Evolutionary conservation across 2,329 filamentous ascomycete species (phyloP), one percentile per base, ranked within the genome.

Genomic region (Calonectria pseudoturangicola): DNA sequence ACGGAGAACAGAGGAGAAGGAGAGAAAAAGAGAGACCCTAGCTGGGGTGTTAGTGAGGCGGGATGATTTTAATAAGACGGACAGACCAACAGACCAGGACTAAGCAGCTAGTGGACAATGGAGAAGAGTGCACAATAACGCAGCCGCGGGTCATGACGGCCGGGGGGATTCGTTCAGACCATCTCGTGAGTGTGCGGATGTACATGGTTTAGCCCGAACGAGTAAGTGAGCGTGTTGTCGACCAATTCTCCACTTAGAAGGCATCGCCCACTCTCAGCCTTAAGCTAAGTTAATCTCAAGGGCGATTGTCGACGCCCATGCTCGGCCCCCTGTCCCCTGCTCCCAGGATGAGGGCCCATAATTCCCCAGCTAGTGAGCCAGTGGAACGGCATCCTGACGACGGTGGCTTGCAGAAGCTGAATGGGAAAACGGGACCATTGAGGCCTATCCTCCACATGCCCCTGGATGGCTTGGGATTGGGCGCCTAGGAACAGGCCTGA

Each of bases 351-450:
- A n/a, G 4, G 39, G 36, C 30, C 66, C 66, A 62, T 33, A 60
- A 62, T 68, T 68, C 30, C 41, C 51, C 45, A 15, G 25, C 30
- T 36, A 62, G 54, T 65, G 51, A 69, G 51, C 82, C 81, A 83
- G 80, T 80, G 70, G 68, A 64, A 66, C 27, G 36, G 45, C 66
- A 72, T 60, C 45, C 51, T 62, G 68, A 60, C 28, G 45, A 74
- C 43, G 73, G 77, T 82, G 80, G 79, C 78, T 82, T 83, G 81
- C 83, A 83, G 79, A 75, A 85, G 83, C 83, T 85, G 83, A 85
- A 80, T 76, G 77, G 68, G 39, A 28, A 60, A 68, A 64, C 69
- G 62, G 68, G 50, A 68, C 27, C 58, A 56, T 36, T 16, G 51
- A 58, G 48, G 67, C 72, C 54, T 33, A 51, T 68, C 66, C 43